A percentile compares a stretch with the other conserved stretches of the same genome.
Conservation (phyloP, 192 early-diverging fungal genomes). For the Podila epigama region DNA sequence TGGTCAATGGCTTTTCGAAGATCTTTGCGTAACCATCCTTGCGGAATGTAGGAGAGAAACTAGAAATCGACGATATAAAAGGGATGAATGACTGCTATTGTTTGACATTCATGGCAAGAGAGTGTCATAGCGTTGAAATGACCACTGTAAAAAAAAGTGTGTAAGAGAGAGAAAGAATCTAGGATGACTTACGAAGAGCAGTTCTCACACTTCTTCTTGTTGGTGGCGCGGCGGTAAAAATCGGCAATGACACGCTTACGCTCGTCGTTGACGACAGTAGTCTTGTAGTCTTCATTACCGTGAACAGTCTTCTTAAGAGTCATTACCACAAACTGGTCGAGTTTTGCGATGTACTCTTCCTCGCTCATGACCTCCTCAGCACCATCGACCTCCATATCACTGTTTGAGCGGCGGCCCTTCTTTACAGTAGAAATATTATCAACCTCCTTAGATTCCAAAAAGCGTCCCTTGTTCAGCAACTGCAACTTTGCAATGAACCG, state of each 20-base stretch:
- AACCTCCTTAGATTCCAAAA: conserved; percentile 84
- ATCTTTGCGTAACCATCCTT: conserved; percentile 86
- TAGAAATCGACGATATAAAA: neutral
- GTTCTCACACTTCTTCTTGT: conserved; percentile 66
- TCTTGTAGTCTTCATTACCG: conserved; percentile 54
- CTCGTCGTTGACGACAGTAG: conserved; percentile 61
- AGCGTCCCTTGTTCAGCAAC: conserved; percentile 86
- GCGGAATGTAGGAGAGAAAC: conserved; percentile 71
- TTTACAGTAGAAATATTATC: conserved; percentile 65
- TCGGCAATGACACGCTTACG: conserved; percentile 57
- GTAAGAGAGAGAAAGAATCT: too few relatives aligned
- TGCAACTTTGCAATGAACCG: conserved; percentile 79
- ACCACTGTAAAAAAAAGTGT: neutral
- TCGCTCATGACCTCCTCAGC: conserved; percentile 52
- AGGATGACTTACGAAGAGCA: conserved; percentile 59
- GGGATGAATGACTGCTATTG: too few relatives aligned
- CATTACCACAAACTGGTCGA: conserved; percentile 22
- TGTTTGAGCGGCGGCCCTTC: conserved; percentile 47
- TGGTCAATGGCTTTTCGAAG: conserved; percentile 75
- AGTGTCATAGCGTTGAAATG: neutral
- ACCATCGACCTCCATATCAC: conserved; percentile 59
- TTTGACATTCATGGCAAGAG: too few relatives aligned
- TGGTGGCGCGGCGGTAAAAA: conserved; percentile 54
- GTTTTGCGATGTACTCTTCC: conserved; percentile 62
- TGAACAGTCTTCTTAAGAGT: conserved; percentile 14